These are phyloP conservation scores for Neurospora crassa DNA, from an alignment of 2,329 filamentous ascomycete species.

Conservation along the genomic window DNA sequence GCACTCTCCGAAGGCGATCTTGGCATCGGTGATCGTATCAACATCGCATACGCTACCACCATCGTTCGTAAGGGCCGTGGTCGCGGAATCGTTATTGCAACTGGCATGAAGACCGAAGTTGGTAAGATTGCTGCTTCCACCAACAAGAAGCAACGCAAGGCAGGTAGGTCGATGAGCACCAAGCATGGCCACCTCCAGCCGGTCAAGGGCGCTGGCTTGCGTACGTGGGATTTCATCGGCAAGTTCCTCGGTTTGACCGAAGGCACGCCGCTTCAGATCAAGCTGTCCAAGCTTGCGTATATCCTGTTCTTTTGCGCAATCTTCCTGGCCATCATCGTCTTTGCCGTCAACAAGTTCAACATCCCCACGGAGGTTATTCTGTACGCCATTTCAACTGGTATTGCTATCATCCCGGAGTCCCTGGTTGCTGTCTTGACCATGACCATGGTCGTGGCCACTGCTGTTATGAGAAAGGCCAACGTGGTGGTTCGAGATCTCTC, in stretches of 20 bases:
- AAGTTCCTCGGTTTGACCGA: slow-evolving; percentile 50
- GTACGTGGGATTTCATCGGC: slow-evolving; percentile 27
- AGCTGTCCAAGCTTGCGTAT: slow-evolving; percentile 76
- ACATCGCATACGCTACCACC: slow-evolving; percentile 67
- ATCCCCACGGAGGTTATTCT: slow-evolving; percentile 48
- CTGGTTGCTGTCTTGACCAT: slow-evolving; percentile 63
- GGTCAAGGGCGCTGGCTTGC: slow-evolving; percentile 29
- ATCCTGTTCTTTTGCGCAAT: slow-evolving; percentile 66
- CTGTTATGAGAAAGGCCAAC: slow-evolving; percentile 53
- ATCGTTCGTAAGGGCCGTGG: slow-evolving; percentile 65
- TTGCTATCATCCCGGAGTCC: slow-evolving; percentile 56
- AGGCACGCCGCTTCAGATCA: slow-evolving; percentile 77
- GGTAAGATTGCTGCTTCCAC: slow-evolving; percentile 64
- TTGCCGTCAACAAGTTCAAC: slow-evolving; percentile 45
- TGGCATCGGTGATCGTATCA: slow-evolving; percentile 61
- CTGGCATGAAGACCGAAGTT: slow-evolving; percentile 67
- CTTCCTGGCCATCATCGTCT: slow-evolving; percentile 51
- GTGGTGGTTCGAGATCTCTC: slow-evolving; percentile 60
- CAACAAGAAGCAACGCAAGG: slow-evolving; percentile 38
- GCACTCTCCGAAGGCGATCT: slow-evolving; percentile 39
- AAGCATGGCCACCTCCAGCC: slow-evolving; percentile 32
- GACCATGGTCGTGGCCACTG: slow-evolving; percentile 58
- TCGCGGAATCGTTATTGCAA: slow-evolving; percentile 61
- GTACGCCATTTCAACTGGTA: slow-evolving; percentile 51
- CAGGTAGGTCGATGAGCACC: slow-evolving; percentile 33